These are phyloP conservation scores for Fusarium luffae DNA, from an alignment of 2,329 filamentous ascomycete species.

Conservation along the genomic window DNA sequence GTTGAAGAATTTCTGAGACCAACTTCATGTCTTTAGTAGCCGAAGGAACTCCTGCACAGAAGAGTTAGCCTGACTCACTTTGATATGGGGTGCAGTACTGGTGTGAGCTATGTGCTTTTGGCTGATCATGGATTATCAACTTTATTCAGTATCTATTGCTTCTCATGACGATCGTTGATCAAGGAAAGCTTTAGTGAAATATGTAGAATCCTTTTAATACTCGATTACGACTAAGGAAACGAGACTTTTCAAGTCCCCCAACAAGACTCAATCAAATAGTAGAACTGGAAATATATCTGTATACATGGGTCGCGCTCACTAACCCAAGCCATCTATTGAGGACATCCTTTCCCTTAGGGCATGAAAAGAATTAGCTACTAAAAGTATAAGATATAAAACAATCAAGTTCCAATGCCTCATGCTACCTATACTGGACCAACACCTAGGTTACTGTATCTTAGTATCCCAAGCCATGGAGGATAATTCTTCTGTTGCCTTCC, in stretches of 20 bases:
- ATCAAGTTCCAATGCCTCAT: neutral
- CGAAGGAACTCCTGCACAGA: neutral
- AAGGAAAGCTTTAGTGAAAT: neutral
- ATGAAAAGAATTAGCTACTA: neutral
- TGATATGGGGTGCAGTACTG: neutral
- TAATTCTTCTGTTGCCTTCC: too few relatives aligned
- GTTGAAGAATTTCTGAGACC: slow-evolving; percentile 21
- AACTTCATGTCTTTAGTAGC: neutral
- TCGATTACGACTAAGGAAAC: neutral
- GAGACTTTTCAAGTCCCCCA: neutral
- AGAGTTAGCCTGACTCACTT: neutral
- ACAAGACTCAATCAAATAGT: neutral
- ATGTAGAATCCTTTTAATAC: neutral
- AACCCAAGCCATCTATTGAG: neutral
- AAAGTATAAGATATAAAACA: neutral
- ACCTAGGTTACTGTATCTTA: neutral
- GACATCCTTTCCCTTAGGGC: neutral
- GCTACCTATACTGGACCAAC: too few relatives aligned
- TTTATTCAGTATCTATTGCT: neutral
- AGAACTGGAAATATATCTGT: too few relatives aligned
- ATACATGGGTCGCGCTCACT: too few relatives aligned
- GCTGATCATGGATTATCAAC: neutral
- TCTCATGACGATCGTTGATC: neutral
- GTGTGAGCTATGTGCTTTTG: neutral
- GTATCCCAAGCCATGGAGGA: too few relatives aligned